Evolutionary conservation across 306 rosid species (phyloP).

Genomic region (Fragaria ananassa): DNA sequence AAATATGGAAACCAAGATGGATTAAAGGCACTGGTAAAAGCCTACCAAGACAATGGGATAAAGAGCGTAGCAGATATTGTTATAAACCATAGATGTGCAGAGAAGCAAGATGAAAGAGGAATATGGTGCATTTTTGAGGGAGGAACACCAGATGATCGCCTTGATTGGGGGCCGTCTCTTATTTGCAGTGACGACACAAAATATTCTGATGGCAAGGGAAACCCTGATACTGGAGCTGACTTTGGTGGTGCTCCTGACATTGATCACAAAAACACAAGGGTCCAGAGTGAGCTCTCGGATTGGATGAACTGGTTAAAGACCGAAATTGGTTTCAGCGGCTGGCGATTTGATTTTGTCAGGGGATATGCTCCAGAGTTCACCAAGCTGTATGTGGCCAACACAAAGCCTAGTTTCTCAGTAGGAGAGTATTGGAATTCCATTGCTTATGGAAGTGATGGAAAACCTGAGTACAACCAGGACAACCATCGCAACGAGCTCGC

Average conservation of each 20-base stretch:
- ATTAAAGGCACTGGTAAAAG: constrained; percentile 47
- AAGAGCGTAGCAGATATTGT: constrained; percentile 71
- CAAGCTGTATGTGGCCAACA: constrained; percentile 51
- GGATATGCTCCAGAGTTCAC: constrained; percentile 61
- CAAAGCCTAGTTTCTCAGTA: constrained; percentile 67
- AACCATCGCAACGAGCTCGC: constrained; percentile 21
- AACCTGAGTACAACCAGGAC: constrained; percentile 36
- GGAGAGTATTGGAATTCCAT: constrained; percentile 70
- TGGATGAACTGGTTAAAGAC: constrained; percentile 76
- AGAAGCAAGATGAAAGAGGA: constrained; percentile 58
- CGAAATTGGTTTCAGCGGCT: constrained; percentile 55
- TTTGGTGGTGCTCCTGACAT: constrained; percentile 40
- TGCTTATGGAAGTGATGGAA: constrained; percentile 22
- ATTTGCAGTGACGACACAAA: constrained; percentile 63
- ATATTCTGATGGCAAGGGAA: constrained; percentile 75
- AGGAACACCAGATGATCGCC: constrained; percentile 58
- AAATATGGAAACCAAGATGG: constrained; percentile 55
- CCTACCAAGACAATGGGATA: constrained; percentile 46
- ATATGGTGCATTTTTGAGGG: constrained; percentile 75
- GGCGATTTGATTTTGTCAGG: constrained; percentile 67
- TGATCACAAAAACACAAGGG: constrained; percentile 74
- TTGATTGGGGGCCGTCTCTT: constrained; percentile 75
- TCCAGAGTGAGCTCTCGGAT: constrained; percentile 57
- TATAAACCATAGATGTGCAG: constrained; percentile 84
- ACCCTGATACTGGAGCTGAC: constrained; percentile 49